Evolutionary conservation across 139 green algal genomes (phyloP).

Genomic region (Tetradesmus lagerheimii): DNA sequence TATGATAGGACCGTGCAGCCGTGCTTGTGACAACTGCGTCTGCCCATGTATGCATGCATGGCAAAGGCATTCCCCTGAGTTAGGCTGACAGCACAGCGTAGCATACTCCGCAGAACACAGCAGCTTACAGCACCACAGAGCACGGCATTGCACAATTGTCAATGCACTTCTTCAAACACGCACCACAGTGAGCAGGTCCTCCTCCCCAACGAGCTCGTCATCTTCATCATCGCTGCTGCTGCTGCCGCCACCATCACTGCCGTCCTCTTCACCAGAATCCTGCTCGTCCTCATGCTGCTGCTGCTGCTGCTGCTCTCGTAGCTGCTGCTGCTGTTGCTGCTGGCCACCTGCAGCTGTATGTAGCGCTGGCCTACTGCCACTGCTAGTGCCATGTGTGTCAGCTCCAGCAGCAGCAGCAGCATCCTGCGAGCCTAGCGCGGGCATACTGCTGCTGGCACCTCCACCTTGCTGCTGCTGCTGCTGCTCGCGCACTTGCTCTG

Average conservation of each 20-base stretch:
- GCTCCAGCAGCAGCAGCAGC: neutral
- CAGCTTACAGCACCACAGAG: no score
- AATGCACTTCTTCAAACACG: neutral
- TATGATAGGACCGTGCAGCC: no score
- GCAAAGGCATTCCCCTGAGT: no score
- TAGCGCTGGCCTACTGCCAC: neutral
- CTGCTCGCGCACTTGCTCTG: conserved; percentile 1
- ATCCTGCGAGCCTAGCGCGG: neutral
- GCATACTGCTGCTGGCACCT: neutral
- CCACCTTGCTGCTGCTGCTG: conserved; percentile 5
- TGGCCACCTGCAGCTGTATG: neutral
- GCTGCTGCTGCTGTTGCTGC: neutral
- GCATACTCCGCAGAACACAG: no score
- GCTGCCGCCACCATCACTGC: neutral
- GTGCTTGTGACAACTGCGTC: no score
- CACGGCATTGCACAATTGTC: neutral
- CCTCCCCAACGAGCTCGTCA: neutral
- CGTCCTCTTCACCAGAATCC: neutral
- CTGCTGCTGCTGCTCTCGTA: conserved; percentile 16
- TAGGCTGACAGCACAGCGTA: no score
- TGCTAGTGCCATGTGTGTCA: neutral
- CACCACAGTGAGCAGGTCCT: conserved; percentile 26
- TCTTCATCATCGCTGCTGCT: neutral
- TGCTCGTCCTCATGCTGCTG: conserved; percentile 10
- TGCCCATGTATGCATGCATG: no score